These are phyloP conservation scores for Linum lewisii DNA, from an alignment of 345 rosid species.

Conservation along the genomic window DNA sequence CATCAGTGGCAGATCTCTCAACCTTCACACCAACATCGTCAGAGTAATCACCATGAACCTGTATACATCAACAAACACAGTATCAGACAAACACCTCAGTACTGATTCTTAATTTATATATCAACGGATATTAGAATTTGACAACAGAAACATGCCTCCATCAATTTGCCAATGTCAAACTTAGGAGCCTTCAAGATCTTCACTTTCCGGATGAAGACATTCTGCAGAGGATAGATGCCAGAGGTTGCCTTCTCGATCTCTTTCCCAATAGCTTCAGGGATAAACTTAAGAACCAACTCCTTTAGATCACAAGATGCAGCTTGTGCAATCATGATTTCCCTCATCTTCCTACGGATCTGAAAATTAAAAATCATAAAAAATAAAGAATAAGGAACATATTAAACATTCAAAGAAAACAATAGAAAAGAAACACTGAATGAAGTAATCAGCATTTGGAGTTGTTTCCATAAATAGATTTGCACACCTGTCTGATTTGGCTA, in stretches of 20 bases:
- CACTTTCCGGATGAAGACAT: slow-evolving; percentile 83
- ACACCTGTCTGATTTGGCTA: slow-evolving; percentile 82
- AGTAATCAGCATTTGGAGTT: background rate
- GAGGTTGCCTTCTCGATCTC: slow-evolving; percentile 87
- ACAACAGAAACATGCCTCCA: slow-evolving; percentile 43
- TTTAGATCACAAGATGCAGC: slow-evolving; percentile 90
- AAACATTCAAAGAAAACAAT: background rate
- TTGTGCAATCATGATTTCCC: slow-evolving; percentile 70
- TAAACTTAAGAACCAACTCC: slow-evolving; percentile 68
- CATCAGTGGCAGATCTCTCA: slow-evolving; percentile 76
- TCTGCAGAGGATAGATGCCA: slow-evolving; percentile 76
- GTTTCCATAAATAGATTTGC: no score
- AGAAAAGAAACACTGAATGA: background rate
- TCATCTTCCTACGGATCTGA: slow-evolving; percentile 90
- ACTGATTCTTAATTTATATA: no score
- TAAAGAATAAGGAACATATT: background rate
- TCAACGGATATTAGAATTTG: background rate
- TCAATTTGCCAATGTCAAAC: slow-evolving; percentile 95
- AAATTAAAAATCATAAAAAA: background rate
- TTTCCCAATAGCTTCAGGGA: slow-evolving; percentile 75
- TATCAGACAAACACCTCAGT: background rate
- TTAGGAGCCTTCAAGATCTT: slow-evolving; percentile 93
- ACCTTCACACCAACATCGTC: slow-evolving; percentile 80
- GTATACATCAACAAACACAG: background rate
- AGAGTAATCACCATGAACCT: slow-evolving; percentile 82